Base-by-base conservation (phyloP, 2,329 filamentous ascomycete genomes). In the Ophiostoma sp. region DNA sequence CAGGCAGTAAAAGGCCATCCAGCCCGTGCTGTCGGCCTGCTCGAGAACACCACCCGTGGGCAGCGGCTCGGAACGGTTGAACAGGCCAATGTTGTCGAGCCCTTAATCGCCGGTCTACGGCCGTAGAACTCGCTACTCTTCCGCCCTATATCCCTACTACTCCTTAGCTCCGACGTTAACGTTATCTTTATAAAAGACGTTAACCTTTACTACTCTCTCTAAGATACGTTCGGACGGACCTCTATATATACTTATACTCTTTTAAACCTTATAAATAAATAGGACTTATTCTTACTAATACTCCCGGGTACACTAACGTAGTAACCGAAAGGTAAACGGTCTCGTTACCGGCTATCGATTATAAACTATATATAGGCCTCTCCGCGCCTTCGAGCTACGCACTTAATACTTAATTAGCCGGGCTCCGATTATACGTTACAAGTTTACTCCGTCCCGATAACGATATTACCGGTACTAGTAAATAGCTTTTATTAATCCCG, bases 1-100 rank as follows among this genome's bases (percentile, higher is more conserved):
- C 75, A 98, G 84, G 79, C 92, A 97, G 85, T 97, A 98, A 82
- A 98, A 98, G 11, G 93, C 95, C 95, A 98, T 98, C 95, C 95
- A 98, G 42, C 95, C 95, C 11, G 95, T 98, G 81, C 94, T 97
- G 85, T 98, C 95, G 22, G 96, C 96, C 84, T 98, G 95, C 82
- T 98, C 95, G 9, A 98, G 88, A 2, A 94, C 91, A 82, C 96
- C 95, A 42, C 95, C 95, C 0, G 96, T 98, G 0, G 95, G 95
- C 52, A 98, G 84, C 33, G 96, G 95, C 81, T 98, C 95, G 0
- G 95, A 98, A 63, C 95, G 92, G 83, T 98, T 98, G 88, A 98
- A 98, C 48, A 98, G 84, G 71, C 96, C 96, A 81, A 98, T 98
- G 81, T 98, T 98, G 88, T 98, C 95, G 70, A 98, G 86, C n/a